Conservation (phyloP, 805 yeast genomes). For the Yamadazyma phyllophila region DNA sequence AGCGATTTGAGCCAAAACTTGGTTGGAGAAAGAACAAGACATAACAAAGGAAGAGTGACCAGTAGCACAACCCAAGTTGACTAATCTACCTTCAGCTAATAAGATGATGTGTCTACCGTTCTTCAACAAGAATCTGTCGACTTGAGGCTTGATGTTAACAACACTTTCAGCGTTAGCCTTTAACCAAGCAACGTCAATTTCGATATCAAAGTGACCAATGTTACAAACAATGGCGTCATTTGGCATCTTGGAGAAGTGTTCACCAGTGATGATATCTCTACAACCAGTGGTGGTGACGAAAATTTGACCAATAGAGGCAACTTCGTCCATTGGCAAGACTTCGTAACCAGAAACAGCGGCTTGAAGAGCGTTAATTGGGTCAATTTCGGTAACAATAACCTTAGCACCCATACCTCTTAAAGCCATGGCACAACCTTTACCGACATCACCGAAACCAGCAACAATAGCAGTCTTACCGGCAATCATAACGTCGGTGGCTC, state of each 20-base stretch:
- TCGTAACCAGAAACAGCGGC: slow-evolving; percentile 99
- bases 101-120: slow-evolving; percentile 92
- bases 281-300: slow-evolving; percentile 99
- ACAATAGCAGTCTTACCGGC: slow-evolving; percentile 99
- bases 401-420: slow-evolving; percentile 99
- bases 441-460: slow-evolving; percentile 99
- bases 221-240: slow-evolving; percentile 99
- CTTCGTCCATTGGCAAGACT: slow-evolving; percentile 93
- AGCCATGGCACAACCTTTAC: slow-evolving; percentile 99
- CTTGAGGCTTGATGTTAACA: slow-evolving; percentile 98
- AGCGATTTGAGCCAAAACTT: slow-evolving; percentile 98
- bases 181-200: slow-evolving; percentile 99
- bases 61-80: slow-evolving; percentile 99
- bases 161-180: slow-evolving; percentile 90
- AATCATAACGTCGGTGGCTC: slow-evolving; percentile 99
- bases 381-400: slow-evolving; percentile 94
- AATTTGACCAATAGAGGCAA: slow-evolving; percentile 89
- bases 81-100: slow-evolving; percentile 98
- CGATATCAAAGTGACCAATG: slow-evolving; percentile 99
- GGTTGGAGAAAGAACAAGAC: slow-evolving; percentile 99
- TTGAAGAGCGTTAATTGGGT: slow-evolving; percentile 98
- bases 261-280: slow-evolving; percentile 93
- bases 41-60: slow-evolving; percentile 99
- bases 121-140: slow-evolving; percentile 90
- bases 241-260: slow-evolving; percentile 90